A percentile compares a stretch with the other conserved stretches of the same genome.
Conservation (phyloP, 2,329 filamentous ascomycete genomes). For the Ceratocystis eucalypticola region DNA sequence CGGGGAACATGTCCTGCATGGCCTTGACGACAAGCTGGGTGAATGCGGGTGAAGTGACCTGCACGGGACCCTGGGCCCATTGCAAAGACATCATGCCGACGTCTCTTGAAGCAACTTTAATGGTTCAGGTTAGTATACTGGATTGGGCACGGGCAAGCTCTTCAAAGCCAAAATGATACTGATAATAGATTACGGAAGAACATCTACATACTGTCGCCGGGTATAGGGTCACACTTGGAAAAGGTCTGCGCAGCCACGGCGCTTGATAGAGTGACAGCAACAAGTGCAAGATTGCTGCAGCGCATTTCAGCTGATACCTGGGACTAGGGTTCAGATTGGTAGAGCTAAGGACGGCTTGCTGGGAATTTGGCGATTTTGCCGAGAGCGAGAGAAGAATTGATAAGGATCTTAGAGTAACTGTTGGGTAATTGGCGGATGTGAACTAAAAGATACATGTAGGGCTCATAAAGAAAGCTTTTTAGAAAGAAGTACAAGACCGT, state of each 20-base stretch:
- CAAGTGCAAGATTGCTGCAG: slow-evolving; percentile 33
- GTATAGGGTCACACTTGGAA: slow-evolving; percentile 39
- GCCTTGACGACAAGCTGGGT: too few species aligned
- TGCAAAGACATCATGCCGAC: too few species aligned
- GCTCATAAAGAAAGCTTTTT: background rate
- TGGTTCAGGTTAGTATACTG: too few species aligned
- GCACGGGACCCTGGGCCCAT: too few species aligned
- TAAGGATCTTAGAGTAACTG: background rate
- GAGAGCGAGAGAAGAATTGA: background rate
- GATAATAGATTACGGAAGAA: background rate
- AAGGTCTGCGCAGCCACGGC: slow-evolving; percentile 42
- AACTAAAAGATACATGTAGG: background rate
- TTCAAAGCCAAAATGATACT: background rate
- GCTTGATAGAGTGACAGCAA: slow-evolving; percentile 30
- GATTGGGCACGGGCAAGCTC: background rate
- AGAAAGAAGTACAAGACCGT: background rate
- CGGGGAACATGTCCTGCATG: too few species aligned
- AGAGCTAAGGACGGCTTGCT: background rate
- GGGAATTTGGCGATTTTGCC: background rate
- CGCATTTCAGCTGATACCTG: slow-evolving; percentile 21
- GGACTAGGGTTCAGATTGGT: background rate
- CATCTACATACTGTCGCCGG: slow-evolving; percentile 19
- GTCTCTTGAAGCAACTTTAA: too few species aligned
- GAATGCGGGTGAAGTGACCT: too few species aligned
- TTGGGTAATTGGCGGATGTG: background rate